Percentiles rank a stretch among this genome's conserved stretches.
These are phyloP conservation scores for Daphne laureola DNA, from an alignment of 441 rosid species.

Conservation along the genomic window DNA sequence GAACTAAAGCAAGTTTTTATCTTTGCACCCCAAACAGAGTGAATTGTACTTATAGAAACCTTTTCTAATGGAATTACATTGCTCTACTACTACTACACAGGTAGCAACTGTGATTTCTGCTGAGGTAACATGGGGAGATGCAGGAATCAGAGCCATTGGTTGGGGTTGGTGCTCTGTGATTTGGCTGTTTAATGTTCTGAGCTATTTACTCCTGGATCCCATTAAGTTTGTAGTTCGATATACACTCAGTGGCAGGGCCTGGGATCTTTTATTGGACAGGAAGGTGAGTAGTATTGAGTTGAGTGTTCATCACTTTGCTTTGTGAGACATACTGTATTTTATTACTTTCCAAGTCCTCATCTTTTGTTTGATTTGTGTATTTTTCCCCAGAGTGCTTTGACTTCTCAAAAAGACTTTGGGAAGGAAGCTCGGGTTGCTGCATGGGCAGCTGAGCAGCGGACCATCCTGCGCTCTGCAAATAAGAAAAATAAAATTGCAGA, in stretches of 20 bases:
- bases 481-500: slow-evolving; percentile 14
- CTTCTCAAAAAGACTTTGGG: slow-evolving; percentile 41
- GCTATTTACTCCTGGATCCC: slow-evolving; percentile 25
- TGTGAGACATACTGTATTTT: background rate
- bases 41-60: no score
- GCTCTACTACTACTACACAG: slow-evolving; percentile 13
- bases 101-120: slow-evolving; percentile 26
- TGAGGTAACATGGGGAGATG: slow-evolving; percentile 12
- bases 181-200: slow-evolving; percentile 24
- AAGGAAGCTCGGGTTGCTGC: slow-evolving; percentile 45
- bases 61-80: background rate
- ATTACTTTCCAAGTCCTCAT: no score
- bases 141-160: slow-evolving; percentile 24
- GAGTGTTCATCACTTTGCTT: background rate
- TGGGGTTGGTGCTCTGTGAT: slow-evolving; percentile 28
- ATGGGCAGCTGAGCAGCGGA: slow-evolving; percentile 47
- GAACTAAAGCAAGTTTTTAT: slow-evolving; percentile 35
- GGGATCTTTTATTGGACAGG: slow-evolving; percentile 31
- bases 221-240: slow-evolving; percentile 29
- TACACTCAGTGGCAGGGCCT: slow-evolving; percentile 31
- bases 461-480: slow-evolving; percentile 26
- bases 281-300: slow-evolving; percentile 32
- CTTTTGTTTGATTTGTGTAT: background rate
- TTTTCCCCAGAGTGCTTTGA: slow-evolving; percentile 49
- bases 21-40: no score